Evolutionary conservation across 495 filamentous ascomycete genomes (phyloP).

Genomic region (Penicillium longicatenatum): DNA sequence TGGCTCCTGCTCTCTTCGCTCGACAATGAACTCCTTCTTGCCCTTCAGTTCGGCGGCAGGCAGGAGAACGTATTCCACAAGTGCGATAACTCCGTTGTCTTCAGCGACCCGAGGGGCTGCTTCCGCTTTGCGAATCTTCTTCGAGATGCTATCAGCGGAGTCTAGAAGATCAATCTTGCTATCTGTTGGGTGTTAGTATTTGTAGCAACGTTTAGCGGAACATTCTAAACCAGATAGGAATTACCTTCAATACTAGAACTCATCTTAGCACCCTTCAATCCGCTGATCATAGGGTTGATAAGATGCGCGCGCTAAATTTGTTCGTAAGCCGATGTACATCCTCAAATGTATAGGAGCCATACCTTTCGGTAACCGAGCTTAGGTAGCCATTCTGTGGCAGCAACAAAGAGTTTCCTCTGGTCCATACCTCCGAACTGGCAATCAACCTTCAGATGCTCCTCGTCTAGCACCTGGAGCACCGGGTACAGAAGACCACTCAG

Average conservation of each 20-base stretch:
- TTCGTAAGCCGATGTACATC: neutral
- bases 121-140: slow-evolving; percentile 81
- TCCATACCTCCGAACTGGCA: slow-evolving; percentile 61
- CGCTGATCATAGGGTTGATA: slow-evolving; percentile 87
- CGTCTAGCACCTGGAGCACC: slow-evolving; percentile 80
- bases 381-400: slow-evolving; percentile 59
- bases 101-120: slow-evolving; percentile 74
- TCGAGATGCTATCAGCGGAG: slow-evolving; percentile 59
- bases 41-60: slow-evolving; percentile 57
- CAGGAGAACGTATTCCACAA: slow-evolving; percentile 83
- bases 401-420: slow-evolving; percentile 89
- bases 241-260: slow-evolving; percentile 42
- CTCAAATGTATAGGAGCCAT: neutral
- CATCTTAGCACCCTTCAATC: slow-evolving; percentile 74
- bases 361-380: slow-evolving; percentile 53
- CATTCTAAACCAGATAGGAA: neutral
- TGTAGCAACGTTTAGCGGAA: neutral
- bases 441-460: slow-evolving; percentile 86
- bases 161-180: slow-evolving; percentile 89
- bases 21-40: slow-evolving; percentile 39
- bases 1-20: slow-evolving; percentile 57
- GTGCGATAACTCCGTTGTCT: slow-evolving; percentile 80
- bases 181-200: slow-evolving; percentile 28
- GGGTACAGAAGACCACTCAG: slow-evolving; percentile 79
- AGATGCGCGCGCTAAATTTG: slow-evolving; percentile 67